Evolutionary conservation across 2,329 filamentous ascomycete species (phyloP), one percentile per base, ranked within the genome.

Genomic region (Malbranchea zuffiana): DNA sequence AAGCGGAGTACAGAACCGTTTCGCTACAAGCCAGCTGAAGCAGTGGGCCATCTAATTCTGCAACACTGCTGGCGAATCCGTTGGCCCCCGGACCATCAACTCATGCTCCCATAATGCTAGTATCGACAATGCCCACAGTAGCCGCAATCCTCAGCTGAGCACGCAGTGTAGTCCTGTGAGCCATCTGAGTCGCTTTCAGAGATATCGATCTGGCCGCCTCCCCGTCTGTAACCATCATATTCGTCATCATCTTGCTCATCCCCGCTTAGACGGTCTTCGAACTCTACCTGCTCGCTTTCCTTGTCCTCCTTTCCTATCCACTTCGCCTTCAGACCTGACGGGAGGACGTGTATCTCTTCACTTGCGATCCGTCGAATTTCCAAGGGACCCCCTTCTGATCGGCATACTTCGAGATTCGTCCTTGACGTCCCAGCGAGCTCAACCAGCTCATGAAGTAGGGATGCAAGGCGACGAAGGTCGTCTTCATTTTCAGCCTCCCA

Each of bases 401-500:
- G 27, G 10, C 27, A 29, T n/a, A 29, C 27, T 6, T 29, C 27
- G 10, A 29, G 27, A 8, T 16, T 29, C 8, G 27, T 29, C 7
- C 10, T 8, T 13, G 27, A 29, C 8, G 12, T 15, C 27, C 16
- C 16, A 18, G 32, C 32, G 8, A 34, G 10, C 5, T 34, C 19
- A 34, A 34, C 16, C 32, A 34, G 32, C 7, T 25, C 19, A 12
- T 23, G 23, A 3, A 34, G n/a, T 5, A 34, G 6, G 4, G 19
- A 25, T 17, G 19, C 32, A 13, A 34, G 19, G 6, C 25, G 21
- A n/a, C 19, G 19, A 2, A 16, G 12, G n/a, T 11, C n/a, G n/a
- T 34, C 17, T 24, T 34, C 19, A 24, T 34, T 34, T 6, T 34
- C 18, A 4, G 21, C 13, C 23, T 34, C 32, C 32, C 32, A 34